Evolutionary conservation across 75 land plant genomes (phyloP).

Genomic region (Pinus tabuliformis): DNA sequence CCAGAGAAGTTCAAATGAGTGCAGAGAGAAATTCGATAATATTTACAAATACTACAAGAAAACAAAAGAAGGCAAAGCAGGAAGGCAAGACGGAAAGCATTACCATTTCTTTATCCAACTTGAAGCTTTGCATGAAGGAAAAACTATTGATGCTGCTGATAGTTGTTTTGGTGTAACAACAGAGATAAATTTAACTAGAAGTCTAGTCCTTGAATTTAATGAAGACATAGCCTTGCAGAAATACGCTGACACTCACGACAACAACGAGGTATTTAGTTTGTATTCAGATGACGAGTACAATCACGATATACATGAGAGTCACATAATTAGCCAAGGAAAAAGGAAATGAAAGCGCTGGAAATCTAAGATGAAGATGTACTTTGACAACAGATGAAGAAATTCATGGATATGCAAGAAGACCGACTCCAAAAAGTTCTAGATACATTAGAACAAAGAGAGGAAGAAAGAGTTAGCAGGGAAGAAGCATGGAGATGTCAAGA

Average conservation of each 20-base stretch:
- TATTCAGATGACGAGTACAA: background rate
- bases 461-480: too few relatives aligned
- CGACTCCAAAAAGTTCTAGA: conserved; percentile 61
- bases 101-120: conserved; percentile 79
- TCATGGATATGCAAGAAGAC: conserved; percentile 69
- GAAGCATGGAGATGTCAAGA: conserved; percentile 74
- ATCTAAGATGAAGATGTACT: conserved; percentile 34
- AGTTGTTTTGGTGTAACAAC: conserved; percentile 1
- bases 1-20: conserved; percentile 81
- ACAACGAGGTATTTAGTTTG: background rate
- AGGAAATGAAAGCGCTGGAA: conserved; percentile 41
- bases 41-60: conserved; percentile 90
- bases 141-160: conserved; percentile 11
- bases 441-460: conserved; percentile 54
- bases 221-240: background rate
- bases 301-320: background rate
- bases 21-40: conserved; percentile 89
- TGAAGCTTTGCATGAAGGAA: conserved; percentile 68
- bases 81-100: conserved; percentile 80
- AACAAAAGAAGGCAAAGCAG: conserved; percentile 81
- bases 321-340: conserved; percentile 1
- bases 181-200: background rate
- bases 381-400: conserved; percentile 55
- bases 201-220: background rate
- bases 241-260: background rate